Evolutionary conservation across 2,329 filamentous ascomycete genomes (phyloP), one percentile per base, ranked within the genome.

Genomic region (Diaporthe sp.): DNA sequence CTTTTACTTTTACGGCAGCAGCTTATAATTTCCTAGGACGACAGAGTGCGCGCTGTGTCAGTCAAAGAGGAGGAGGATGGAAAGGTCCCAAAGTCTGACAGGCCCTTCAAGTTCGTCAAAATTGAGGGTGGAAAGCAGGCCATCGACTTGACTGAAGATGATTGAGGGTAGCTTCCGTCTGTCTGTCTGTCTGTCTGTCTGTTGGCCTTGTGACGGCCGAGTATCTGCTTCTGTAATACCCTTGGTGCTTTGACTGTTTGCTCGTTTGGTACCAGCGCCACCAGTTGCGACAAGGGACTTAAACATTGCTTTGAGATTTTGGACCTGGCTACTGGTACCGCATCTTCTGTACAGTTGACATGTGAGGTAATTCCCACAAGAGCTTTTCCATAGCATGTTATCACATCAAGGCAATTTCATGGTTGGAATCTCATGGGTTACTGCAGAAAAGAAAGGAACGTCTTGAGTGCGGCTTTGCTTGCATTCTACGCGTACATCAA

Each of bases 21-120:
- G n/a, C 60, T 73, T 19, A 73, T n/a, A n/a, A 33, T 19, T 5
- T 6, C 22, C 19, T 45, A 45, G 40, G 76, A 58, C 80, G 78
- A 68, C 54, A 75, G 58, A 68, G 77, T 57, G 30, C 40, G 33
- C 57, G 76, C 52, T 13, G 35, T 22, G 10, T 9, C 67, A 10
- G 75, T 80, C 74, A 84, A 84, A 74, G 79, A 79, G 19, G 81
- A 80, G 19, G 72, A 76, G 22, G 75, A 74, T 42, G 79, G 80
- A 0, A 12, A 75, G 3, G 78, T 80, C 7, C 61, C 67, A 15
- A 1, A 19, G 15, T 25, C 69, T 7, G 40, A 17, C 13, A 58
- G 30, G 13, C 74, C 67, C 2, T 75, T 71, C 28, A 78, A 78
- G 35, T 55, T 52, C 9, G 55, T 71, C 45, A 78, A 42, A 30